Evolutionary conservation across 768 basidiomycete species (phyloP), one percentile per base, ranked within the genome.

Genomic region (Lyophyllum decastes): DNA sequence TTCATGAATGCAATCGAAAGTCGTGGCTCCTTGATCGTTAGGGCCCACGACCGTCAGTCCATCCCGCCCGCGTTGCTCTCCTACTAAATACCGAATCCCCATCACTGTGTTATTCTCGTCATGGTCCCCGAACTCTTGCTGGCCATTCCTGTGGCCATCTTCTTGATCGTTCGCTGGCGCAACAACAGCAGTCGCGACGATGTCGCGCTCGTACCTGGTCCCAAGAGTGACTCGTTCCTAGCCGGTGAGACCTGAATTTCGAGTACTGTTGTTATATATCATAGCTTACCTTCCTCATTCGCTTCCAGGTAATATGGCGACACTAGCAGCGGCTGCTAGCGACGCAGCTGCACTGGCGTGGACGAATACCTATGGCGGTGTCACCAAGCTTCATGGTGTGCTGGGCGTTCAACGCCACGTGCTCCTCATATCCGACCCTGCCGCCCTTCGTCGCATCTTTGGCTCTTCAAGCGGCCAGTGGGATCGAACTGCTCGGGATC

Each of bases 301-400:
- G 30, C 30, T 30, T 2, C 6, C 17, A 55, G 54, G 54, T 25
- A 55, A 55, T 35, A 55, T 55, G 54, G 45, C 47, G 27, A 55
- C 46, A n/a, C 54, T 55, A 11, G 54, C 21, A 21, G 45, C 54
- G 10, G 46, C 46, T 2, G 34, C 46, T 17, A 49, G 54, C 17
- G 54, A 55, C 35, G 46, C 22, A 40, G 54, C 54, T 49, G 54
- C 54, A 24, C 35, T 55, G 17, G 33, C 17, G n/a, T 55, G 54
- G 54, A 34, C 54, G 22, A 55, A 55, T 25, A n/a, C 30, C 14
- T 55, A 55, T 27, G 54, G 54, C 46, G 54, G 54, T 9, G 54
- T 55, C 35, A 34, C 40, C 8, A 55, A 55, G 45, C 54, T 55
- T 41, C 54, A 55, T 21, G 54, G 54, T n/a, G 54, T 55, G 14